Percentiles rank a stretch among this genome's conserved stretches.
phyloP scores from a whole-genome alignment of 2,329 filamentous ascomycete species.

The Thelonectria olida region DNA sequence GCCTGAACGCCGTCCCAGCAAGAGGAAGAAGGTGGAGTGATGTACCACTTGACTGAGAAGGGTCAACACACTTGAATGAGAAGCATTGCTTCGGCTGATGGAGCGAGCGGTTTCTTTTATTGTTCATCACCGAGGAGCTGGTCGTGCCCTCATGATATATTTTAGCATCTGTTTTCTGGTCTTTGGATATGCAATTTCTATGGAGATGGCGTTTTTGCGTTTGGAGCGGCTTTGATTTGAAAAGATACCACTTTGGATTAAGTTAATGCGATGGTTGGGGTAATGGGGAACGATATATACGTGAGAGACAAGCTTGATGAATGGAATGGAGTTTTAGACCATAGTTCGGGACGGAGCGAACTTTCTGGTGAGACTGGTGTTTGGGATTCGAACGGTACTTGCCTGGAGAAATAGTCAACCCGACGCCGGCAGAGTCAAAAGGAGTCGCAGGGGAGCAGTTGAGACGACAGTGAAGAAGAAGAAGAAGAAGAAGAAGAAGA shows the following conservation, averaged over 20 bases:
- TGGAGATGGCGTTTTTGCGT: slow-evolving; percentile 20
- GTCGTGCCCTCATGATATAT: not conserved
- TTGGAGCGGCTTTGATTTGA: slow-evolving; percentile 26
- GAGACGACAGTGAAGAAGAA: no score
- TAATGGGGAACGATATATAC: not conserved
- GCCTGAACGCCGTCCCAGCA: slow-evolving; percentile 50
- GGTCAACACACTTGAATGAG: not conserved
- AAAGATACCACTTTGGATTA: slow-evolving; percentile 31
- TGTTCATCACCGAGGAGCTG: not conserved
- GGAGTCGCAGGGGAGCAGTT: not conserved
- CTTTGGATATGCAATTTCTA: slow-evolving; percentile 5
- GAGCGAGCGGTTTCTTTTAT: not conserved
- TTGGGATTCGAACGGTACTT: slow-evolving; percentile 4
- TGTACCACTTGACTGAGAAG: not conserved
- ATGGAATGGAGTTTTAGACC: slow-evolving; percentile 2
- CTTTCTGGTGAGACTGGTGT: slow-evolving; percentile 15
- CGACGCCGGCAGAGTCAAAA: not conserved
- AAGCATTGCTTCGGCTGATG: not conserved
- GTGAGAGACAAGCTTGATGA: slow-evolving; percentile 1
- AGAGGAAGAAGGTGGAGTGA: slow-evolving; percentile 55
- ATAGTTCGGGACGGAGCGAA: slow-evolving; percentile 7
- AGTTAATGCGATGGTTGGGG: slow-evolving; percentile 21
- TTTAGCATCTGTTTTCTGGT: slow-evolving; percentile 6
- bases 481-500: not conserved
- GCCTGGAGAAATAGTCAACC: not conserved